These are phyloP conservation scores for Gigaspora rosea DNA, from an alignment of 192 early-diverging fungal genomes.

Conservation along the genomic window DNA sequence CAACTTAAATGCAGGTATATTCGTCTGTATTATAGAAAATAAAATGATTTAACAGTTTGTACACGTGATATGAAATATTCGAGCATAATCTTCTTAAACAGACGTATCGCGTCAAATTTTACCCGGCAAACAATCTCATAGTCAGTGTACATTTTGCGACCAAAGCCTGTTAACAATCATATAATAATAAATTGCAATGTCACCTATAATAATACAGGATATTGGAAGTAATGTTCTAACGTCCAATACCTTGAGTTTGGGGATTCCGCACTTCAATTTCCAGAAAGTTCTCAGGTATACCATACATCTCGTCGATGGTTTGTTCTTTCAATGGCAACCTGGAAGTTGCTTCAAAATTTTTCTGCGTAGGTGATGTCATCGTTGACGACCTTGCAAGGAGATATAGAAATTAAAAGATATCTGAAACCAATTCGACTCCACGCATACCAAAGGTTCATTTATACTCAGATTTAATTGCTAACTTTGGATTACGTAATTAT, in stretches of 20 bases:
- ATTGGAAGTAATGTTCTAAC: not conserved
- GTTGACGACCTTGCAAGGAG: not conserved
- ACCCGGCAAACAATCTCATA: constrained; percentile 94
- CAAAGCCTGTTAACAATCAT: constrained; percentile 48
- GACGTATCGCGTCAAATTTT: constrained; percentile 36
- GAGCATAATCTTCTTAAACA: not conserved
- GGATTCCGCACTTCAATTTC: constrained; percentile 94
- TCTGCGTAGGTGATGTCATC: constrained; percentile 18
- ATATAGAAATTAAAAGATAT: no score
- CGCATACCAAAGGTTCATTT: no score
- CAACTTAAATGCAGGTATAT: constrained; percentile 95
- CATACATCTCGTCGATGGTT: constrained; percentile 72
- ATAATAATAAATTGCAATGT: not conserved
- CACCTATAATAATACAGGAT: not conserved
- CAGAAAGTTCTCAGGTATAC: constrained; percentile 95
- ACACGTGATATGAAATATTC: not conserved
- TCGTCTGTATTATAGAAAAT: constrained; percentile 64
- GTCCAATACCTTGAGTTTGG: constrained; percentile 68
- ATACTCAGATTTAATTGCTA: no score
- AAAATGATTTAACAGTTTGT: constrained; percentile 5
- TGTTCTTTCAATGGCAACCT: constrained; percentile 51
- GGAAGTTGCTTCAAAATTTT: constrained; percentile 28
- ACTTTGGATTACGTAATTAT: no score
- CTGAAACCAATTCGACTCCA: no score
- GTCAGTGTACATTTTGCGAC: constrained; percentile 88